Conservation (phyloP, 805 yeast species). For the Monosporozyma yasuniensis region DNA sequence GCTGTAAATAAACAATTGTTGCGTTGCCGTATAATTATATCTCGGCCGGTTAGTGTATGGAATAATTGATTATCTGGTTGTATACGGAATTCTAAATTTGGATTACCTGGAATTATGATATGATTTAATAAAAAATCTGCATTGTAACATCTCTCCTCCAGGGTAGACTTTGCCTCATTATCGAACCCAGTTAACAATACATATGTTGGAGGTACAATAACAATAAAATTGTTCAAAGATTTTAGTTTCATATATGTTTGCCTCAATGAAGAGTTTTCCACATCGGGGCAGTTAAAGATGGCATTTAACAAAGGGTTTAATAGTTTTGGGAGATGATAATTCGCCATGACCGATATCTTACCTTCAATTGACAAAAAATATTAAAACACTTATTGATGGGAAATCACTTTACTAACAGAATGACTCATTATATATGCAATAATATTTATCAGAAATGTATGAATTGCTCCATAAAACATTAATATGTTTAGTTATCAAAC, state of each 20-base stretch:
- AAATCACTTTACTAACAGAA: background rate
- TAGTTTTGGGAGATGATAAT: slow-evolving; percentile 43
- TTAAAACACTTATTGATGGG: background rate
- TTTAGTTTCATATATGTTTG: slow-evolving; percentile 38
- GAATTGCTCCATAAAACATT: no score
- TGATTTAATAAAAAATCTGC: slow-evolving; percentile 17
- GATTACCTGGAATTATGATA: slow-evolving; percentile 33
- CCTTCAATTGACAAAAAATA: background rate
- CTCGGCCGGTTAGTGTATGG: slow-evolving; percentile 47
- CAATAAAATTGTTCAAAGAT: slow-evolving; percentile 42
- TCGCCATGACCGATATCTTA: slow-evolving; percentile 3
- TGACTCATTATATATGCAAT: background rate
- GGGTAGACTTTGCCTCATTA: slow-evolving; percentile 30
- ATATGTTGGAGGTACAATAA: slow-evolving; percentile 56
- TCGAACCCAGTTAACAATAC: slow-evolving; percentile 37
- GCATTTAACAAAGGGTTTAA: slow-evolving; percentile 57
- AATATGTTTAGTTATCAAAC: no score
- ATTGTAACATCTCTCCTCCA: slow-evolving; percentile 41
- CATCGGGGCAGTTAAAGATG: slow-evolving; percentile 56
- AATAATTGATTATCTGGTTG: slow-evolving; percentile 16
- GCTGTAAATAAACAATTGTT: slow-evolving; percentile 48
- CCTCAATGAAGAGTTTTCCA: slow-evolving; percentile 38
- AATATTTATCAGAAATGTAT: no score
- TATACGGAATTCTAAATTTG: background rate
- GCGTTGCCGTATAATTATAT: slow-evolving; percentile 39